Evolutionary conservation across 805 yeast species (phyloP).

Genomic region (Starmera caribaea): DNA sequence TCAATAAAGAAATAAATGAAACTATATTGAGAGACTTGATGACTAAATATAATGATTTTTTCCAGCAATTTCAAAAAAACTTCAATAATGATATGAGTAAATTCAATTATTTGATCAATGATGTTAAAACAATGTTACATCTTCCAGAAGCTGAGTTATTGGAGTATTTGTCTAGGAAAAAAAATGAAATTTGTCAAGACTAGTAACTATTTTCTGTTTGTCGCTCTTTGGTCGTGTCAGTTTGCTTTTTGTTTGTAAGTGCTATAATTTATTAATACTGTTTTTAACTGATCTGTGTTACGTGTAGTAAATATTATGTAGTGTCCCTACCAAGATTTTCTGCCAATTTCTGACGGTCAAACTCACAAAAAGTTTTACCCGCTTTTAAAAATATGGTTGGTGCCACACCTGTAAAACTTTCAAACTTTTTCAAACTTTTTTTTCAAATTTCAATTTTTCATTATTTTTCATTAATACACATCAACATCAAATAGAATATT

Average conservation of each 20-base stretch:
- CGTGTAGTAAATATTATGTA: too few species aligned
- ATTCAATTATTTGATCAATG: constrained; percentile 24
- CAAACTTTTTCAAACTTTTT: not conserved
- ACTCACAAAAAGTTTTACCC: not conserved
- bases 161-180: constrained; percentile 18
- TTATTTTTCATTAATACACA: not conserved
- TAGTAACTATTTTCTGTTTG: too few species aligned
- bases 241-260: too few species aligned
- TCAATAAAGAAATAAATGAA: constrained; percentile 27
- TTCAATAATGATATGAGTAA: constrained; percentile 28
- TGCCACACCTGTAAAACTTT: not conserved
- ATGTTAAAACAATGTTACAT: constrained; percentile 24
- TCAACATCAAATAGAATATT: not conserved
- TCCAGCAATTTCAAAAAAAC: constrained; percentile 21
- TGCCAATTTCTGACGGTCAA: too few species aligned
- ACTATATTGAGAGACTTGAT: constrained; percentile 25
- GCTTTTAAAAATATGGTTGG: not conserved
- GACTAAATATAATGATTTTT: constrained; percentile 22
- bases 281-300: too few species aligned
- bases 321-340: too few species aligned
- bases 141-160: constrained; percentile 25
- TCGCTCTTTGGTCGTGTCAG: too few species aligned
- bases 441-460: not conserved
- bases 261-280: too few species aligned
- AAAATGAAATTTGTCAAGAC: not conserved